phyloP scores from a whole-genome alignment of 2,329 filamentous ascomycete species.

The Colletotrichum theobromicola region DNA sequence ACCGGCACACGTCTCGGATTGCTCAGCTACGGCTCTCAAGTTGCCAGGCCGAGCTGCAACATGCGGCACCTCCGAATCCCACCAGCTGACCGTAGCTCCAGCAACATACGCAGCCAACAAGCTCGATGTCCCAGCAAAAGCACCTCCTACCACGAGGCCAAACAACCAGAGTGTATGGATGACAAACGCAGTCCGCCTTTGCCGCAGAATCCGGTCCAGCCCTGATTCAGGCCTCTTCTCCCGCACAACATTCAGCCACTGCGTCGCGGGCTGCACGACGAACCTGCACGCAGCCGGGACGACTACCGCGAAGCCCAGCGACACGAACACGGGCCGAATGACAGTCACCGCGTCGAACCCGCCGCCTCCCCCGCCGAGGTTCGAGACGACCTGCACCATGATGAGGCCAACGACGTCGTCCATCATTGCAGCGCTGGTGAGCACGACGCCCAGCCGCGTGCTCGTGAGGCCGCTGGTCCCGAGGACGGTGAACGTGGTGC shows the following conservation, averaged over 20 bases:
- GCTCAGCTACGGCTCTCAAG: background rate
- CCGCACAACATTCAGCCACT: conserved; percentile 35
- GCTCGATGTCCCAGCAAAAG: conserved; percentile 67
- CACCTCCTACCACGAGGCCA: conserved; percentile 52
- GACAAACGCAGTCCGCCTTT: conserved; percentile 41
- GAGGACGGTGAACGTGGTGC: conserved; percentile 68
- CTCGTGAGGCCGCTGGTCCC: conserved; percentile 44
- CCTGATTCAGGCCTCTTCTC: conserved; percentile 22
- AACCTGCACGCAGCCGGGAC: conserved; percentile 53
- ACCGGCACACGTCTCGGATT: background rate
- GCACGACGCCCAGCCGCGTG: conserved; percentile 62
- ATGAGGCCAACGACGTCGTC: conserved; percentile 81
- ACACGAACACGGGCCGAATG: conserved; percentile 51
- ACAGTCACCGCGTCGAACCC: conserved; percentile 38
- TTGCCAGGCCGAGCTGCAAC: background rate
- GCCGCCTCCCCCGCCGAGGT: conserved; percentile 49
- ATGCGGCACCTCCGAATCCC: conserved; percentile 47
- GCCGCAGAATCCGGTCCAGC: conserved; percentile 29
- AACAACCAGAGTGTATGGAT: conserved; percentile 57
- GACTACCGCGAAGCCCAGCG: conserved; percentile 54
- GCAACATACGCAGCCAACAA: conserved; percentile 69
- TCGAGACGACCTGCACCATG: conserved; percentile 78
- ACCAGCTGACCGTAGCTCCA: conserved; percentile 65
- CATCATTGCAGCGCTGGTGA: conserved; percentile 78
- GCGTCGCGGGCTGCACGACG: conserved; percentile 45